phyloP scores from a whole-genome alignment of 2,329 filamentous ascomycete genomes.

The Cytospora piceae region DNA sequence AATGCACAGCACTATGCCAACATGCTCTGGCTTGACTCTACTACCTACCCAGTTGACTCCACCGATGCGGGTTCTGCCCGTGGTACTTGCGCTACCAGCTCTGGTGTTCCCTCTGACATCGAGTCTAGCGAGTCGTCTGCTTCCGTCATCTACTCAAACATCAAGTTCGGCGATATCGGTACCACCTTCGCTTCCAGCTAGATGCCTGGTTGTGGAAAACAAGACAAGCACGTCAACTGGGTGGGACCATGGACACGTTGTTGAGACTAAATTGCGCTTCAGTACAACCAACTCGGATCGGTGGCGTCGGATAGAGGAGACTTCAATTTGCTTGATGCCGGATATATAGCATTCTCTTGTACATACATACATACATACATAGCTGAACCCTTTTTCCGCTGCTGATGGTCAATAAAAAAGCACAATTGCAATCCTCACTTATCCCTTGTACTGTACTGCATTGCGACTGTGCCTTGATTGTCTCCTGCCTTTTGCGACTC shows the following conservation, averaged over 20 bases:
- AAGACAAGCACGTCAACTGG: background rate
- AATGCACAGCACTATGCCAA: conserved; percentile 54
- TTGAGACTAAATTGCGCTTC: background rate
- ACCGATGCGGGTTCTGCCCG: conserved; percentile 53
- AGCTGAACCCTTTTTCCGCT: too few species aligned
- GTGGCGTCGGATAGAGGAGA: conserved; percentile 6
- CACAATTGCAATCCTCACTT: too few species aligned
- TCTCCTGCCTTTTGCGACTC: too few species aligned
- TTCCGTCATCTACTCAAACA: conserved; percentile 62
- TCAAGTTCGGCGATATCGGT: conserved; percentile 60
- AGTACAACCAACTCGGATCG: background rate
- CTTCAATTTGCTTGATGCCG: conserved; percentile 14
- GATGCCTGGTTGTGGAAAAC: background rate
- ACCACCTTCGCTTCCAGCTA: conserved; percentile 48
- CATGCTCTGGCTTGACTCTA: conserved; percentile 77
- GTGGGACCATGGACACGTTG: background rate
- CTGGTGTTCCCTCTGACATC: conserved; percentile 55
- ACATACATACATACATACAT: too few species aligned
- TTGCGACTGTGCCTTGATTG: too few species aligned
- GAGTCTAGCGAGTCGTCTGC: conserved; percentile 51
- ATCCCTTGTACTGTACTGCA: too few species aligned
- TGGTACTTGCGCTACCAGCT: conserved; percentile 56
- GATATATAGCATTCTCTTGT: conserved; percentile 5
- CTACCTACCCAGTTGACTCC: conserved; percentile 55
- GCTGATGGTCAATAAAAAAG: background rate